A percentile compares a stretch with the other conserved stretches of the same genome.
Conservation (phyloP, 805 yeast species). For the Kuraishia borneana region DNA sequence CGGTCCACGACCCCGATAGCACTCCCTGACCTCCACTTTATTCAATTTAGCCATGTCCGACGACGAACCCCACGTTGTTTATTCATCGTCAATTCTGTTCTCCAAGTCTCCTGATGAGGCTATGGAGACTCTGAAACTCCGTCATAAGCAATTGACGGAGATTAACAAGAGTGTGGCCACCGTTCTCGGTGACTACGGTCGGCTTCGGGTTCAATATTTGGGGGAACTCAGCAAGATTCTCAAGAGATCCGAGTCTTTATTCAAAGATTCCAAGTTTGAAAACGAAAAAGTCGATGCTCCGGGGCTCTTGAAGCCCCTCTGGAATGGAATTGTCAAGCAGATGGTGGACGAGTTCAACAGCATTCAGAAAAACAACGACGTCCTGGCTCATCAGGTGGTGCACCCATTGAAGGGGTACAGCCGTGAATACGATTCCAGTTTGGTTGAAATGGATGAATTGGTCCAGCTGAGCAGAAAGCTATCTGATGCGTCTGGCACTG, state of each 20-base stretch:
- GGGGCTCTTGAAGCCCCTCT: slow-evolving; percentile 30
- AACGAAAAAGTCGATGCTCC: slow-evolving; percentile 36
- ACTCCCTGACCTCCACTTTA: too few relatives aligned
- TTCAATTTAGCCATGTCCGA: slow-evolving; percentile 1
- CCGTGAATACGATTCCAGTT: slow-evolving; percentile 36
- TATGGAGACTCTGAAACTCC: slow-evolving; percentile 44
- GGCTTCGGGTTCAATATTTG: slow-evolving; percentile 34
- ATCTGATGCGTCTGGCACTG: slow-evolving; percentile 16
- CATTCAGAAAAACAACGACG: slow-evolving; percentile 33
- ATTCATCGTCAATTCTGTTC: slow-evolving; percentile 21
- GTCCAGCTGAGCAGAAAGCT: slow-evolving; percentile 13
- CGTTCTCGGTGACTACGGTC: slow-evolving; percentile 45
- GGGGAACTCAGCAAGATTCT: slow-evolving; percentile 30
- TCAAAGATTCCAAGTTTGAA: slow-evolving; percentile 29
- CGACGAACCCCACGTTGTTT: slow-evolving; percentile 16
- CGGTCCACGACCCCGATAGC: too few relatives aligned
- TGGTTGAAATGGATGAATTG: slow-evolving; percentile 27
- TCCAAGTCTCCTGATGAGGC: slow-evolving; percentile 45
- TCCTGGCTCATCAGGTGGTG: slow-evolving; percentile 42
- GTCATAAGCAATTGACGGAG: slow-evolving; percentile 41
- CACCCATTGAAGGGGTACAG: slow-evolving; percentile 42
- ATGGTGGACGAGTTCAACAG: slow-evolving; percentile 35
- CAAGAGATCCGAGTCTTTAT: slow-evolving; percentile 22
- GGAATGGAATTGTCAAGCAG: slow-evolving; percentile 30
- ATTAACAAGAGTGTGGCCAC: slow-evolving; percentile 51